Percentiles rank a stretch among this genome's conserved stretches.
Evolutionary conservation across 2,329 filamentous ascomycete species (phyloP).

Genomic region (Chaetoscypha palmicola): DNA sequence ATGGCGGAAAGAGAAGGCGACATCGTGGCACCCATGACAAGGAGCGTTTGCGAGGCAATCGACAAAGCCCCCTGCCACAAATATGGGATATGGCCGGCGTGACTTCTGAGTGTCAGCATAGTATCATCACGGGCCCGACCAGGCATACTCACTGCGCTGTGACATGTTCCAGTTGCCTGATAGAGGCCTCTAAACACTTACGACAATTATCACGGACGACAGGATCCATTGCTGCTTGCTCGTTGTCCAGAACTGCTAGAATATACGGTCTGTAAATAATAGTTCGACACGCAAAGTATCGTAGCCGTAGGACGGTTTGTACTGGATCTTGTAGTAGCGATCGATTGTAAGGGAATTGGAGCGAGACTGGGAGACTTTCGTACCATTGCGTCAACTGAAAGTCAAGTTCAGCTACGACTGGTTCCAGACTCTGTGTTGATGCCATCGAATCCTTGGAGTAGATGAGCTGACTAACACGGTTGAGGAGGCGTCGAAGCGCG

Average conservation of each 20-base stretch:
- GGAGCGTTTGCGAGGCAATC: conserved; percentile 72
- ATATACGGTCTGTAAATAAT: conserved; percentile 85
- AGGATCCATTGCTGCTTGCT: conserved; percentile 63
- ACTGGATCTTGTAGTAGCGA: conserved; percentile 63
- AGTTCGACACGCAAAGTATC: conserved; percentile 79
- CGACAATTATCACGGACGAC: conserved; percentile 71
- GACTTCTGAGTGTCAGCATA: conserved; percentile 40
- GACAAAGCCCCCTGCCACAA: conserved; percentile 79
- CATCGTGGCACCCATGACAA: conserved; percentile 82
- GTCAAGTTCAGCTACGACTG: conserved; percentile 72
- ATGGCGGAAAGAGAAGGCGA: conserved; percentile 62
- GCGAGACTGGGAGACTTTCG: conserved; percentile 63
- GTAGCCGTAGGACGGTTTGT: conserved; percentile 69
- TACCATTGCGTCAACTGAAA: conserved; percentile 83
- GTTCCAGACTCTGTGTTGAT: conserved; percentile 66
- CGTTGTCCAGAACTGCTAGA: conserved; percentile 70
- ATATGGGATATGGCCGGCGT: conserved; percentile 78
- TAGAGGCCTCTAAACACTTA: conserved; percentile 73
- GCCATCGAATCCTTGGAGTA: conserved; percentile 68
- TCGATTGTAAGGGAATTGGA: conserved; percentile 70
- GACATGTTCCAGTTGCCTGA: conserved; percentile 74
- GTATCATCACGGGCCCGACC: background rate
- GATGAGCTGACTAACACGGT: conserved; percentile 71
- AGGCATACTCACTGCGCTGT: conserved; percentile 57
- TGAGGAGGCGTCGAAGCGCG: conserved; percentile 67